These are phyloP conservation scores for Sporothrix luriei DNA, from an alignment of 2,329 filamentous ascomycete genomes.

Conservation along the genomic window DNA sequence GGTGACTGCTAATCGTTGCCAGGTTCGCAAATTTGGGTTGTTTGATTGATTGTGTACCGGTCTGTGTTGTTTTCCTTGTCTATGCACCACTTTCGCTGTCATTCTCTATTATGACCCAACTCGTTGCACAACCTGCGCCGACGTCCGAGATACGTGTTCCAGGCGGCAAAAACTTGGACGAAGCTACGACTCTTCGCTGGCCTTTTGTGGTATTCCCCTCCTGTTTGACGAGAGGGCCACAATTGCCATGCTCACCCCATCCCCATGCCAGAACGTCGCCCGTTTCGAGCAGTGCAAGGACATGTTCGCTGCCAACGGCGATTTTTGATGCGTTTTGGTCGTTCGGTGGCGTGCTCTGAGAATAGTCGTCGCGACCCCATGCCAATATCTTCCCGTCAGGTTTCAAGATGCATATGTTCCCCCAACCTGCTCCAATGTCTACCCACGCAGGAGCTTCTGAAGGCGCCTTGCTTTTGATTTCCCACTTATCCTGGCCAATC, in stretches of 20 bases:
- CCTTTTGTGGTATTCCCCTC: slow-evolving; percentile 70
- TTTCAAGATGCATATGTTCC: slow-evolving; percentile 72
- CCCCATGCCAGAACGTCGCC: slow-evolving; percentile 82
- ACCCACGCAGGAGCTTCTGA: slow-evolving; percentile 59
- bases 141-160: slow-evolving; percentile 60
- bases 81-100: not conserved
- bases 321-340: slow-evolving; percentile 60
- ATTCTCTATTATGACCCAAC: slow-evolving; percentile 60
- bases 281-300: slow-evolving; percentile 67
- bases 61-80: not conserved
- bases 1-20: slow-evolving; percentile 37
- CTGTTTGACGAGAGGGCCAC: slow-evolving; percentile 60
- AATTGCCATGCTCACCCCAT: slow-evolving; percentile 98
- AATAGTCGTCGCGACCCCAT: slow-evolving; percentile 86
- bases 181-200: slow-evolving; percentile 67
- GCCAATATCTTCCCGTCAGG: slow-evolving; percentile 62
- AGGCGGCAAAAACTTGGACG: slow-evolving; percentile 56
- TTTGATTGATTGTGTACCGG: slow-evolving; percentile 36
- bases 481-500: slow-evolving; percentile 76
- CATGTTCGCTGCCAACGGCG: slow-evolving; percentile 89
- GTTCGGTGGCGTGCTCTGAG: slow-evolving; percentile 72
- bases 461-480: slow-evolving; percentile 62
- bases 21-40: slow-evolving; percentile 43
- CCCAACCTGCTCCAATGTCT: slow-evolving; percentile 78
- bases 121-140: slow-evolving; percentile 88